A percentile compares a stretch with the other conserved stretches of the same genome.
These are phyloP conservation scores for Astragalus membranaceus DNA, from an alignment of 306 rosid species.

Conservation along the genomic window DNA sequence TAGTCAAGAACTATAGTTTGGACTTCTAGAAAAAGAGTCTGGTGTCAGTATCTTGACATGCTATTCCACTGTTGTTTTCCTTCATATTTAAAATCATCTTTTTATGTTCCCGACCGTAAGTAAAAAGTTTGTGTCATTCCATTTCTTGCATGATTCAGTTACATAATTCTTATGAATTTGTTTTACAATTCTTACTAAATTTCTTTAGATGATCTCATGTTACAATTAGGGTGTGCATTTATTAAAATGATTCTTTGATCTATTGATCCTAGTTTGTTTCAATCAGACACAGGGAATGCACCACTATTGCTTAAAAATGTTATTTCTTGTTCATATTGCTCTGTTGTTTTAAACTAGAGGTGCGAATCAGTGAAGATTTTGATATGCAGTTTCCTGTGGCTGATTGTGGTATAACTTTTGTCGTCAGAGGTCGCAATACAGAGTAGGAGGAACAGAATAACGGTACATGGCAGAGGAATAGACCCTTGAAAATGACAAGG, in stretches of 20 bases:
- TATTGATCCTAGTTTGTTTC: background rate
- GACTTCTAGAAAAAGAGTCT: background rate
- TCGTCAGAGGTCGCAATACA: background rate
- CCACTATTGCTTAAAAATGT: too few species aligned
- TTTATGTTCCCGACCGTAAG: background rate
- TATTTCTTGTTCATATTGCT: too few species aligned
- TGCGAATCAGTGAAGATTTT: background rate
- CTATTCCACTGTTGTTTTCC: background rate
- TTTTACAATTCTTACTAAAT: too few species aligned
- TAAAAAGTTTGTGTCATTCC: background rate
- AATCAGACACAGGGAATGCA: too few species aligned
- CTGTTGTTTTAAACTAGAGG: background rate
- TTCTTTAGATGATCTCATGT: too few species aligned
- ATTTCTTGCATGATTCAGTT: background rate
- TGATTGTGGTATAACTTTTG: background rate
- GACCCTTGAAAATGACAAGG: constrained; percentile 8
- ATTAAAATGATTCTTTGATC: background rate
- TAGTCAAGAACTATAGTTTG: background rate
- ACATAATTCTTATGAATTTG: too few species aligned
- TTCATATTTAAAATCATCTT: background rate
- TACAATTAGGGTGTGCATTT: background rate
- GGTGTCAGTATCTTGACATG: background rate
- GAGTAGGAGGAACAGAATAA: constrained; percentile 9
- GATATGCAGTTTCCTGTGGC: background rate
- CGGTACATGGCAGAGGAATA: constrained; percentile 2